Percentiles rank a stretch among this genome's conserved stretches.
These are phyloP conservation scores for Aspergillus neoniger DNA, from an alignment of 2,329 filamentous ascomycete species.

Conservation along the genomic window DNA sequence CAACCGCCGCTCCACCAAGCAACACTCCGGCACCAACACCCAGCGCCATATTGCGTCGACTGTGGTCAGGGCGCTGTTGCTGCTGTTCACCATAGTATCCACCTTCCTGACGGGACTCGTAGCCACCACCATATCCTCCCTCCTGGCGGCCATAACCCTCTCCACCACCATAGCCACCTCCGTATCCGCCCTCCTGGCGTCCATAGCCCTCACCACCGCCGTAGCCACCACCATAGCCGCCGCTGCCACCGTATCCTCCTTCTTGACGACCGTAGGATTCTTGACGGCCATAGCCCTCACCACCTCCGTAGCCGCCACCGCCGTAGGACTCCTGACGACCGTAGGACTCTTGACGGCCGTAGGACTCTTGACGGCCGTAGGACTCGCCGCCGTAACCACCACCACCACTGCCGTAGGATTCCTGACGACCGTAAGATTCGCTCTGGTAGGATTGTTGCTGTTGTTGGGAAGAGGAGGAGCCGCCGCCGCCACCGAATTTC, in stretches of 20 bases:
- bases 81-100: slow-evolving; percentile 15
- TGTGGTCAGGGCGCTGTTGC: slow-evolving; percentile 21
- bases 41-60: slow-evolving; percentile 27
- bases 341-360: too few species aligned
- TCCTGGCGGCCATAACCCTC: slow-evolving; percentile 19
- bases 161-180: slow-evolving; percentile 5
- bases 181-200: slow-evolving; percentile 18
- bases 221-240: neutral
- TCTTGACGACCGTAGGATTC: neutral
- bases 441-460: neutral
- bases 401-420: neutral
- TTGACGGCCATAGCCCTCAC: too few species aligned
- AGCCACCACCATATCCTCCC: slow-evolving; percentile 16
- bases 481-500: slow-evolving; percentile 13
- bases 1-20: slow-evolving; percentile 41
- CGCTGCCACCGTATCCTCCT: too few species aligned
- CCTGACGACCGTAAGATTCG: too few species aligned
- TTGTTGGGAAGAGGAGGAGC: neutral
- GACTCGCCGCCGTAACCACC: slow-evolving; percentile 5
- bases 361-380: neutral
- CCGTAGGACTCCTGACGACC: neutral
- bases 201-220: slow-evolving; percentile 7
- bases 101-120: slow-evolving; percentile 18
- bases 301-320: neutral
- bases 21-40: slow-evolving; percentile 46